Percentiles rank a stretch among this genome's conserved stretches.
Conservation (phyloP, 257 asterid genomes). For the Solanum ossicruentum region DNA sequence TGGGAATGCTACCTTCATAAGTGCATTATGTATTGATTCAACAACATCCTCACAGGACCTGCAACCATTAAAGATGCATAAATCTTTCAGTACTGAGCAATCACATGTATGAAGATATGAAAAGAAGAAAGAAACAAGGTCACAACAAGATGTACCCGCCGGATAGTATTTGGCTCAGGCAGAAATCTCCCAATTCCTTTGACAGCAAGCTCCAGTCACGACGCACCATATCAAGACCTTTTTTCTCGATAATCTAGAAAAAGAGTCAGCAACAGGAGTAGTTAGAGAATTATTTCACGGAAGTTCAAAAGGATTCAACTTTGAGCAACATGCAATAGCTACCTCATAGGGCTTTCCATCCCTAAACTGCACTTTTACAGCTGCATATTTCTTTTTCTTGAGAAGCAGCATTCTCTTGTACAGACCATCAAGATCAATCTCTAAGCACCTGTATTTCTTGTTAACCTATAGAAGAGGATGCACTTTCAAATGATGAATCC, state of each 20-base stretch:
- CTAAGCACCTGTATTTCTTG: conserved; percentile 89
- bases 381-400: conserved; percentile 98
- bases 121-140: neutral
- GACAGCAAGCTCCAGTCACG: conserved; percentile 99
- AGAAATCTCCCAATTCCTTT: conserved; percentile 93
- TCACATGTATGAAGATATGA: neutral
- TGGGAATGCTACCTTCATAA: conserved; percentile 49
- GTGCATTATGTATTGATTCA: conserved; percentile 80
- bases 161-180: conserved; percentile 82
- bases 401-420: conserved; percentile 94
- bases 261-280: neutral
- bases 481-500: neutral
- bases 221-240: conserved; percentile 98
- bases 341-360: conserved; percentile 75
- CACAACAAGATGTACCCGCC: conserved; percentile 50
- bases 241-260: conserved; percentile 73
- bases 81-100: neutral
- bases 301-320: neutral
- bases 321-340: conserved; percentile 8
- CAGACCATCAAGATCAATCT: conserved; percentile 95
- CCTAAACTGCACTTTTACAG: conserved; percentile 78
- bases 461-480: conserved; percentile 49
- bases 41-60: conserved; percentile 93
- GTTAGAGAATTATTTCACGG: neutral
- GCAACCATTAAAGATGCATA: conserved; percentile 14